Evolutionary conservation across 768 basidiomycete genomes (phyloP).

Genomic region (Amanita fuliginea): DNA sequence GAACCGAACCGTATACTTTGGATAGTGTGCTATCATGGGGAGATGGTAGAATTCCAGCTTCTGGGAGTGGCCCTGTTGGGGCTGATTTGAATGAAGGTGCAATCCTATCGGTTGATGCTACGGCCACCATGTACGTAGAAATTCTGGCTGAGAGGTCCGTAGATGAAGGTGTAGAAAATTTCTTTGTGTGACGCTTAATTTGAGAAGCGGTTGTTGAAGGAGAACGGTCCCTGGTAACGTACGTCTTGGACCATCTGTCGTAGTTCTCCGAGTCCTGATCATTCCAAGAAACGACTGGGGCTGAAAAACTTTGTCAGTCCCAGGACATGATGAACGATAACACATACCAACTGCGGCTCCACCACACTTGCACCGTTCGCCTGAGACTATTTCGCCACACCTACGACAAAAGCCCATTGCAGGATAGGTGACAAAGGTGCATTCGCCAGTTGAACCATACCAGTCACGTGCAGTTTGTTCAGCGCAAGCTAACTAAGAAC

Average conservation of each 20-base stretch:
- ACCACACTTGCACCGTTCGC: slow-evolving; percentile 69
- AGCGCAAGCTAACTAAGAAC: background rate
- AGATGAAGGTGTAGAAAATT: slow-evolving; percentile 19
- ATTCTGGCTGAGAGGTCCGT: slow-evolving; percentile 33
- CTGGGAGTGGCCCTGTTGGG: slow-evolving; percentile 39
- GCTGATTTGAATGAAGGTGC: slow-evolving; percentile 47
- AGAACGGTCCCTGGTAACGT: slow-evolving; percentile 40
- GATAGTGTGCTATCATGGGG: slow-evolving; percentile 48
- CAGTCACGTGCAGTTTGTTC: slow-evolving; percentile 5
- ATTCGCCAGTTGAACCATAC: background rate
- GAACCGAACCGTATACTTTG: slow-evolving; percentile 77
- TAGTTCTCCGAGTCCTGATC: slow-evolving; percentile 26
- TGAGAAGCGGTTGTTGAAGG: slow-evolving; percentile 16
- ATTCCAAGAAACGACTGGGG: slow-evolving; percentile 62
- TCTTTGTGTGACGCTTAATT: slow-evolving; percentile 38
- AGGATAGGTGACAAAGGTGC: slow-evolving; percentile 3
- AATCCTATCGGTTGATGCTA: slow-evolving; percentile 33
- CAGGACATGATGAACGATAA: background rate
- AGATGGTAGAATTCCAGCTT: slow-evolving; percentile 51
- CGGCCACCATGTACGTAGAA: slow-evolving; percentile 46
- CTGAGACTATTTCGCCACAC: slow-evolving; percentile 74
- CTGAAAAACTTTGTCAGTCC: slow-evolving; percentile 22
- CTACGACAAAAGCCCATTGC: slow-evolving; percentile 77
- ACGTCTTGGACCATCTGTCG: slow-evolving; percentile 78
- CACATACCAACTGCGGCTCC: slow-evolving; percentile 68